phyloP scores from a whole-genome alignment of 2,329 filamentous ascomycete genomes.

The Endoconidiophora laricicola region DNA sequence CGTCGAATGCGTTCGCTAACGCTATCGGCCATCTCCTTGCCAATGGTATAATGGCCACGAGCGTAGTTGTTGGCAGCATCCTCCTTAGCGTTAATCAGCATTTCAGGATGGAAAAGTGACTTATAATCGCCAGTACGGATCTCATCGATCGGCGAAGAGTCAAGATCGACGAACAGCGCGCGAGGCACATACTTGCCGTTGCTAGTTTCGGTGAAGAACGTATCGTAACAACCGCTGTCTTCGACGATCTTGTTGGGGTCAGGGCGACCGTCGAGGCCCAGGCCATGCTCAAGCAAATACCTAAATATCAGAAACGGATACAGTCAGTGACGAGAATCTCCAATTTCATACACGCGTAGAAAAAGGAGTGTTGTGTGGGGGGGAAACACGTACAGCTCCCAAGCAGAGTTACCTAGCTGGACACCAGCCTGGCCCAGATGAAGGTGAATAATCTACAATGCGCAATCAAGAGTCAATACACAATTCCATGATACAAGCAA shows the following conservation, averaged over 20 bases:
- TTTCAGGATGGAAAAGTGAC: conserved; percentile 56
- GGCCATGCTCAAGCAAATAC: conserved; percentile 57
- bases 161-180: conserved; percentile 56
- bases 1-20: conserved; percentile 56
- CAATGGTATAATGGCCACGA: conserved; percentile 59
- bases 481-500: neutral
- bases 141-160: conserved; percentile 58
- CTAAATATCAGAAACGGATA: conserved; percentile 22
- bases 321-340: neutral
- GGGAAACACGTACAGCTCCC: conserved; percentile 49
- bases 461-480: conserved; percentile 9
- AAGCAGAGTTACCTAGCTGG: conserved; percentile 59
- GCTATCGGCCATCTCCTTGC: conserved; percentile 58
- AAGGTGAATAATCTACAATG: conserved; percentile 41
- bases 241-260: conserved; percentile 44
- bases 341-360: neutral
- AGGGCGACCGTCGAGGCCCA: conserved; percentile 46
- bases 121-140: conserved; percentile 53
- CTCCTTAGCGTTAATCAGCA: conserved; percentile 58
- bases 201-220: conserved; percentile 59
- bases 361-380: neutral
- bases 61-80: conserved; percentile 66
- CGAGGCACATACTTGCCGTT: conserved; percentile 56
- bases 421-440: conserved; percentile 53
- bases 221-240: conserved; percentile 51